Evolutionary conservation across 345 rosid species (phyloP).

Genomic region (Viola odorata): DNA sequence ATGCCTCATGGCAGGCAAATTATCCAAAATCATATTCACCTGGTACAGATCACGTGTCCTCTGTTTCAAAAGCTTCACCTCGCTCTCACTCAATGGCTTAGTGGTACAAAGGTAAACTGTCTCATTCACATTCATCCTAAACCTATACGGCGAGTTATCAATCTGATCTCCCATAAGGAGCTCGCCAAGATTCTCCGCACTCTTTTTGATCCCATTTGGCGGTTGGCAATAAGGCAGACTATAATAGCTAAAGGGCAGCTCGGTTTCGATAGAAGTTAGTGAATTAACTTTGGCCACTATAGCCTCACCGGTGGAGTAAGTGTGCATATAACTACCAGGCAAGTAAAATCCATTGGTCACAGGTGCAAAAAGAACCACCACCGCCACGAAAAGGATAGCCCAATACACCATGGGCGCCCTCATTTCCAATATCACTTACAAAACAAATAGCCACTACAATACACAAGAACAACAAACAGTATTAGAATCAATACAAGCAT

Average conservation of each 20-base stretch:
- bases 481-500: background rate
- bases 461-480: constrained; percentile 5
- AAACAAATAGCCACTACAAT: constrained; percentile 8
- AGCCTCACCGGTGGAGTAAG: constrained; percentile 42
- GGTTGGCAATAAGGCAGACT: constrained; percentile 73
- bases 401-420: constrained; percentile 27
- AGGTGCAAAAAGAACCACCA: constrained; percentile 34
- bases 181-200: constrained; percentile 89
- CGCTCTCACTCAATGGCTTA: constrained; percentile 46
- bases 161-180: constrained; percentile 92
- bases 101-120: constrained; percentile 69
- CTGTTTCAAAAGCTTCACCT: constrained; percentile 83
- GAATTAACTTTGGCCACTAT: constrained; percentile 77
- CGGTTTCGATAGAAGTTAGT: constrained; percentile 82
- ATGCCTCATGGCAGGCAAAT: constrained; percentile 75
- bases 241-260: constrained; percentile 80
- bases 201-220: constrained; percentile 49
- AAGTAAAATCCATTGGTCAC: constrained; percentile 66
- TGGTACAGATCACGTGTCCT: constrained; percentile 76
- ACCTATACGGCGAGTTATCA: constrained; percentile 75
- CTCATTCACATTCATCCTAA: constrained; percentile 64
- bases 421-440: constrained; percentile 11
- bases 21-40: constrained; percentile 82
- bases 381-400: constrained; percentile 21
- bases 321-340: constrained; percentile 87